Base-by-base conservation (phyloP, 345 rosid species). In the Aurinia saxatilis region DNA sequence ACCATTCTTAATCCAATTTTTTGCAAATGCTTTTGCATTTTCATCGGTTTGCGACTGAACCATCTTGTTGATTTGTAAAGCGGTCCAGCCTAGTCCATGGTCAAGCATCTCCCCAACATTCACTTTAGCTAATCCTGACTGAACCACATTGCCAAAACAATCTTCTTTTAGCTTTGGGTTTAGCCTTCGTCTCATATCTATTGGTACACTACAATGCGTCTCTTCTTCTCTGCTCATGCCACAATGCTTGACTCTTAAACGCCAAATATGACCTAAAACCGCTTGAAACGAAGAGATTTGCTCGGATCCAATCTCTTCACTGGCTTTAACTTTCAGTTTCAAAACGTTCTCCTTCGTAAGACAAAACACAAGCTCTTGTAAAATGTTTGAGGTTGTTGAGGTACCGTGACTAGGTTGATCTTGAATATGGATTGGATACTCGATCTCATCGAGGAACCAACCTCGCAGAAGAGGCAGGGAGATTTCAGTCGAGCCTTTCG, bases 241-340 rank as follows among this genome's bases (percentile, higher is more conserved):
- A 38, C 73, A 9, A 30, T 52, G 15, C 6, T 29, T 44, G 8
- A 44, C 42, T 25, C 8, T 30, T 33, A 57, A 63, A 47, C 39
- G 15, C 81, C 77, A 78, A 13, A 64, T 12, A 31, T 67, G 63
- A 12, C 44, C 72, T 27, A 67, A 54, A 6, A 58, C 65, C 36
- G 79, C 61, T 25, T 76, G 73, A 64, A 76, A 25, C 5, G 73
- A 66, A 6, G 79, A 75, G 46, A 75, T 70, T 11, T 36, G 16
- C 14, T 7, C 18, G 2, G 29, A 14, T 6, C 65, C 48, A 9
- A 49, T 36, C 45, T 74, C 76, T 0, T 21, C 66, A 29, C 58
- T 79, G 12, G 78, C 76, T 66, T 70, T 73, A 14, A 63, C 59
- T 70, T 76, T 70, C 10, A 79, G 72, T 15, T 30, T 48, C 4